Evolutionary conservation across 2,329 filamentous ascomycete species (phyloP), one percentile per base, ranked within the genome.

Genomic region (Keithomyces neogunnii): DNA sequence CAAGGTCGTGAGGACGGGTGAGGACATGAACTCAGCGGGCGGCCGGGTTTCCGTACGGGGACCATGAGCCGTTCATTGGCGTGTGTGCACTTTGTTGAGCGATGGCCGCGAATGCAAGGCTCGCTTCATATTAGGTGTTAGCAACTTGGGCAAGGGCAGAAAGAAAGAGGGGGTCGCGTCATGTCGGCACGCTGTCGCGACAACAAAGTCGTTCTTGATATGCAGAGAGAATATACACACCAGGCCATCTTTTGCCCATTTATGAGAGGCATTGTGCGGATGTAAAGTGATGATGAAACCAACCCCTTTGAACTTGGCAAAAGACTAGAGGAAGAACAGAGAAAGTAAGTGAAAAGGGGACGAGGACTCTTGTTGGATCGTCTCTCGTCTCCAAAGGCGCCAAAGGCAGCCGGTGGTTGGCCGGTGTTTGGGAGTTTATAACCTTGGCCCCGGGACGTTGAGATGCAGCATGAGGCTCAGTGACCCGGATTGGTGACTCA

Each of bases 51-150:
- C 55, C 84, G 79, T 13, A 89, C 85, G 28, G 82, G 81, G 3
- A 87, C 73, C 74, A 88, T 81, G 35, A 87, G 70, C 53, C 85
- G 80, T 59, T 87, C 84, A 56, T 76, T 75, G 54, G 74, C 76
- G 63, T 89, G 85, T 46, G 78, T 83, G 66, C 85, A 89, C 72
- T 86, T 87, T 49, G 85, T 87, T 32, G 85, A 88, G 60, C 85
- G 82, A 66, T 89, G 85, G 51, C 85, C 85, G 61, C 85, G 82
- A 59, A 88, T 88, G 65, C 85, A 88, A 62, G 85, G 84, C 73
- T 81, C 81, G 68, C 85, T 88, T 59, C 26, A 38, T 9, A 38
- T n/a, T 26, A 8, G 39, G 10, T 26, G 30, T 40, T 33, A 45
- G 46, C 19, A 38, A 38, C 5, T 4, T 48, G 10, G 45, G 40